phyloP scores from a whole-genome alignment of 1,284 basidiomycete species.

The Retiboletus fuscus region DNA sequence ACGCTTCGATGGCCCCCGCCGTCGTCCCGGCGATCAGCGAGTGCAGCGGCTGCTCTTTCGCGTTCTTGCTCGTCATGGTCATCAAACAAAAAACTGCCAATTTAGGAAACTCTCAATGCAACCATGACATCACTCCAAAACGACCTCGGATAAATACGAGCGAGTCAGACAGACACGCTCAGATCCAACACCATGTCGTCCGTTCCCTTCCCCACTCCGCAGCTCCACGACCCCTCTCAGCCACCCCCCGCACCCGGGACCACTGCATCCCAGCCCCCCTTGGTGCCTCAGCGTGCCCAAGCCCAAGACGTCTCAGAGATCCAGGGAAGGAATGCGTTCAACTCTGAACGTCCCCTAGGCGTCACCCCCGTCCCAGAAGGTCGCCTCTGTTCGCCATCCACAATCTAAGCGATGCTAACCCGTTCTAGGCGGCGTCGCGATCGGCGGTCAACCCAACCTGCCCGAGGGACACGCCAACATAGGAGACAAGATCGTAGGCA shows the following conservation, averaged over 20 bases:
- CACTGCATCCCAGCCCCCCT: background rate
- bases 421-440: constrained; percentile 56
- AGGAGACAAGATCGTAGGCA: constrained; percentile 65
- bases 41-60: constrained; percentile 81
- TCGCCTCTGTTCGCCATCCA: constrained; percentile 28
- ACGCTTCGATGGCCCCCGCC: constrained; percentile 94
- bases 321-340: constrained; percentile 50
- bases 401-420: background rate
- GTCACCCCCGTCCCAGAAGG: constrained; percentile 55
- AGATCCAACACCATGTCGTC: constrained; percentile 39
- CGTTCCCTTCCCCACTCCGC: background rate
- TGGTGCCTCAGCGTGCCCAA: constrained; percentile 2
- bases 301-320: background rate
- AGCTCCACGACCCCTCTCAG: constrained; percentile 36
- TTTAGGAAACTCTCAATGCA: constrained; percentile 25
- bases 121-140: constrained; percentile 32
- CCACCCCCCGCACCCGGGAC: constrained; percentile 25
- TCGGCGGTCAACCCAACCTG: constrained; percentile 55
- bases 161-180: background rate
- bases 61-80: constrained; percentile 51
- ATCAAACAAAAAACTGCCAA: constrained; percentile 3
- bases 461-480: constrained; percentile 56
- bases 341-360: constrained; percentile 55
- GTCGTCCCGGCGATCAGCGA: constrained; percentile 91
- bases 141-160: constrained; percentile 36